phyloP scores from a whole-genome alignment of 2,329 filamentous ascomycete species.

The Cladosporium sp. region DNA sequence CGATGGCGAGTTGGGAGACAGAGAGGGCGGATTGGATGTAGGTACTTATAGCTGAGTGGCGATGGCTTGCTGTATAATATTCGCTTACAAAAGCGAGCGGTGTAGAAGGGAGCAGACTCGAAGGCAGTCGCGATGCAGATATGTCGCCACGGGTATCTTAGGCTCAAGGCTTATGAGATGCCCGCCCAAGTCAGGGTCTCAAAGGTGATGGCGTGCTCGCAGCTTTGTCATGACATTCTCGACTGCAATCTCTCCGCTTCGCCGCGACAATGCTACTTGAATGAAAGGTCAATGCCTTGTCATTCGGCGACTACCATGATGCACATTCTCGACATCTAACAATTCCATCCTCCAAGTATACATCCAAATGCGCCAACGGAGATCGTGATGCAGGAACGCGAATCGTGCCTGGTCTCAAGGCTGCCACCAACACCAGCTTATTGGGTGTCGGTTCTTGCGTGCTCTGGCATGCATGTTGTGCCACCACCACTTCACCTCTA shows the following conservation, averaged over 20 bases:
- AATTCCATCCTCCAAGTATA: not conserved
- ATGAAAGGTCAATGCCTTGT: not conserved
- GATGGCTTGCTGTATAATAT: not conserved
- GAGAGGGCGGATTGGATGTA: not conserved
- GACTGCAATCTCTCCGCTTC: slow-evolving; percentile 2
- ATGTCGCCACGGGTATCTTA: not conserved
- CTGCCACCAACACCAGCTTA: not conserved
- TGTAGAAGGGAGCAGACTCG: slow-evolving; percentile 6
- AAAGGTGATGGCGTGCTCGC: not conserved
- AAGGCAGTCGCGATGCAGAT: not conserved
- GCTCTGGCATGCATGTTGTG: slow-evolving; percentile 14
- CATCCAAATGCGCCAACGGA: not conserved
- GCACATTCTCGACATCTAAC: not conserved
- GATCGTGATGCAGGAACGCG: slow-evolving; percentile 13
- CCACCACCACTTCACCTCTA: not conserved
- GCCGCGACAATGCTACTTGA: not conserved
- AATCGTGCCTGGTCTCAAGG: slow-evolving; percentile 7
- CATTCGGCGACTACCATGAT: not conserved
- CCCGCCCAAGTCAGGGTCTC: not conserved
- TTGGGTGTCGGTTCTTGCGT: slow-evolving; percentile 13
- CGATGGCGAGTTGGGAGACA: not conserved
- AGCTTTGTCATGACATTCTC: slow-evolving; percentile 1
- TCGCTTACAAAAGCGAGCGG: slow-evolving; percentile 13
- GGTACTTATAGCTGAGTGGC: slow-evolving; percentile 8
- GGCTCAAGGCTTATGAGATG: not conserved